Evolutionary conservation across 768 basidiomycete species (phyloP), one percentile per base, ranked within the genome.

Genomic region (Agrocybe pediades): DNA sequence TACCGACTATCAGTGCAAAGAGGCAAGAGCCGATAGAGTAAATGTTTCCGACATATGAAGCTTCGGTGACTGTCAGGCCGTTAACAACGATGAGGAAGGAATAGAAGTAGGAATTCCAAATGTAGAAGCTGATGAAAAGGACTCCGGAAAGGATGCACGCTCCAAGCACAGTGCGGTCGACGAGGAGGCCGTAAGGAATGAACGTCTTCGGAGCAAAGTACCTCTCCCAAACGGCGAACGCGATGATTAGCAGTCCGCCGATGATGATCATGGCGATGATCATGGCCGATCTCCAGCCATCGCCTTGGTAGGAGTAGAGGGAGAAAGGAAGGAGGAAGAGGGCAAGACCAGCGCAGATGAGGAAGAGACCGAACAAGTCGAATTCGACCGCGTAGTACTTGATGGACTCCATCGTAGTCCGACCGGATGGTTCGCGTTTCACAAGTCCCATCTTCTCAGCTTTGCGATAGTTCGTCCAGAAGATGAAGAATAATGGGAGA

Each of bases 261-360:
- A 48, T 36, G 5, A 48, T 48, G 19, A 48, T 16, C 47, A 48
- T 48, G 21, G 47, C 19, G 21, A 48, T 48, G 21, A 48, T 33
- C 47, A 48, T 48, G 17, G 27, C 29, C 39, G 47, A 48, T 29
- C 30, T 29, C 47, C 47, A 48, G 15, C 29, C 23, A 36, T 48
- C 20, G 30, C 39, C 24, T 15, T 48, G 47, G 23, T 48, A 48
- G n/a, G 47, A 48, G 24, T 48, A 48, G 29, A 48, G 47, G 23
- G 47, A 48, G 30, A 48, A 48, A 7, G 47, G 47, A 33, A 48
- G 47, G 29, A 48, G 36, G 47, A 48, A 48, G 9, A 48, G 47
- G 11, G 47, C 47, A 21, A 48, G 47, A 15, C 47, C 47, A 6
- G 47, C 30, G 24, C 30, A 19, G 17, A 48, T 48, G 47, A 48